Evolutionary conservation across 2,329 filamentous ascomycete species (phyloP).

Genomic region (Penicillium palitans): DNA sequence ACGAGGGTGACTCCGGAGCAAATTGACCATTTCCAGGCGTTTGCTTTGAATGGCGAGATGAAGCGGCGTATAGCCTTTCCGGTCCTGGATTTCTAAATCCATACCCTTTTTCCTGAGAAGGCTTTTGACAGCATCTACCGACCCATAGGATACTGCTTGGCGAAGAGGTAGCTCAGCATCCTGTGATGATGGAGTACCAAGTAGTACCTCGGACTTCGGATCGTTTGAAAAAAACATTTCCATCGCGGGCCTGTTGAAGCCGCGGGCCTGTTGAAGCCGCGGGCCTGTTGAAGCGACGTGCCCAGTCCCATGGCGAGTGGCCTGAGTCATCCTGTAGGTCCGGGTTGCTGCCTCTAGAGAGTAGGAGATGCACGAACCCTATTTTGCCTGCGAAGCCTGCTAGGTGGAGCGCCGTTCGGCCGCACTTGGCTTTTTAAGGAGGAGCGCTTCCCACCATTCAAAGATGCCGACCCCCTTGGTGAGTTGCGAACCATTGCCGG

Average conservation of each 20-base stretch:
- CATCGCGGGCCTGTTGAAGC: conserved; percentile 1
- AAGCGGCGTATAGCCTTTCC: not conserved
- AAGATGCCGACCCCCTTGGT: too few relatives aligned
- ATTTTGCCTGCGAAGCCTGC: too few relatives aligned
- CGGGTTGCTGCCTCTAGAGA: too few relatives aligned
- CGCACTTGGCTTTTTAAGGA: too few relatives aligned
- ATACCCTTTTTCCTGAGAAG: conserved; percentile 1
- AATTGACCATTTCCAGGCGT: not conserved
- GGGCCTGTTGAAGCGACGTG: too few relatives aligned
- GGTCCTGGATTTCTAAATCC: not conserved
- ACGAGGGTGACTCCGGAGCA: not conserved
- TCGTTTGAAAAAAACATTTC: not conserved
- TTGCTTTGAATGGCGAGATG: not conserved
- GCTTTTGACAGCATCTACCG: not conserved
- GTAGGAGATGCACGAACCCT: too few relatives aligned
- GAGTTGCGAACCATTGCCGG: too few relatives aligned
- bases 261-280: too few relatives aligned
- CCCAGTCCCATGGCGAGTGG: too few relatives aligned
- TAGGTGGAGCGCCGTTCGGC: too few relatives aligned
- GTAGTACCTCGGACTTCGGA: not conserved
- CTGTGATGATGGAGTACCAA: not conserved
- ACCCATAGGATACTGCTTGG: conserved; percentile 4
- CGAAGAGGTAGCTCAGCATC: conserved; percentile 1
- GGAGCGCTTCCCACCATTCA: too few relatives aligned
- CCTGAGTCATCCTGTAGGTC: too few relatives aligned